A percentile compares a stretch with the other conserved stretches of the same genome.
phyloP scores from a whole-genome alignment of 2,329 filamentous ascomycete species.

The Acrocalymma vagum region DNA sequence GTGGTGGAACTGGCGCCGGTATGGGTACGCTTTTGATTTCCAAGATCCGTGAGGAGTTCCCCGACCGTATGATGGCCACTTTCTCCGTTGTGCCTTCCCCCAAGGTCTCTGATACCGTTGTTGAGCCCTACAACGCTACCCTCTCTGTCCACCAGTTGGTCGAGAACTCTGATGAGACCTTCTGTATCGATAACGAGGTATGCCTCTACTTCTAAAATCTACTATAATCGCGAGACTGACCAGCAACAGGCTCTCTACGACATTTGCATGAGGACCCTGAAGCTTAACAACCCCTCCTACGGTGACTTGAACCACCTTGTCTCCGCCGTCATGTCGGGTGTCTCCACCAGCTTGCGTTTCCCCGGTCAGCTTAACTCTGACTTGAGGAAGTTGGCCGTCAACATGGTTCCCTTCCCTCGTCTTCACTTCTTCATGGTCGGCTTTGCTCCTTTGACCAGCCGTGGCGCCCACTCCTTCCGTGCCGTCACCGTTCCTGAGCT shows the following conservation, averaged over 20 bases:
- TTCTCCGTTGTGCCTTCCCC: slow-evolving; percentile 99
- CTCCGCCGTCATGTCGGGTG: slow-evolving; percentile 99
- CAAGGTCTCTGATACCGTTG: slow-evolving; percentile 99
- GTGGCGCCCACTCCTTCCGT: slow-evolving; percentile 92
- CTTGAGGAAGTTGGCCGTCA: slow-evolving; percentile 98
- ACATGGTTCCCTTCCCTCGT: slow-evolving; percentile 99
- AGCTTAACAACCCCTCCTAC: slow-evolving; percentile 98
- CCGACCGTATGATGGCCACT: slow-evolving; percentile 99
- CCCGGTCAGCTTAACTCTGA: slow-evolving; percentile 99
- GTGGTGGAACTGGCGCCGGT: slow-evolving; percentile 99
- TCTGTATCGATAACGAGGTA: slow-evolving; percentile 99
- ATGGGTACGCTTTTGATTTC: slow-evolving; percentile 99
- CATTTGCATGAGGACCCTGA: slow-evolving; percentile 99
- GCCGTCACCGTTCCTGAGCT: slow-evolving; percentile 97
- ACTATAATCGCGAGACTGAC: slow-evolving; percentile 14
- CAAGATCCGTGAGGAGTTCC: slow-evolving; percentile 99
- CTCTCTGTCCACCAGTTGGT: slow-evolving; percentile 99
- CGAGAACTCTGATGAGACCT: slow-evolving; percentile 99
- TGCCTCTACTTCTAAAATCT: slow-evolving; percentile 4
- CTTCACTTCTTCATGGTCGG: slow-evolving; percentile 99
- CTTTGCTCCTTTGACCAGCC: slow-evolving; percentile 97
- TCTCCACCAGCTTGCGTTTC: slow-evolving; percentile 98
- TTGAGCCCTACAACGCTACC: slow-evolving; percentile 99
- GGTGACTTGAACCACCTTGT: slow-evolving; percentile 99
- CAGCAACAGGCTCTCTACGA: slow-evolving; percentile 83